Evolutionary conservation across 768 basidiomycete species (phyloP), one percentile per base, ranked within the genome.

Genomic region (Tricholoma furcatifolium): DNA sequence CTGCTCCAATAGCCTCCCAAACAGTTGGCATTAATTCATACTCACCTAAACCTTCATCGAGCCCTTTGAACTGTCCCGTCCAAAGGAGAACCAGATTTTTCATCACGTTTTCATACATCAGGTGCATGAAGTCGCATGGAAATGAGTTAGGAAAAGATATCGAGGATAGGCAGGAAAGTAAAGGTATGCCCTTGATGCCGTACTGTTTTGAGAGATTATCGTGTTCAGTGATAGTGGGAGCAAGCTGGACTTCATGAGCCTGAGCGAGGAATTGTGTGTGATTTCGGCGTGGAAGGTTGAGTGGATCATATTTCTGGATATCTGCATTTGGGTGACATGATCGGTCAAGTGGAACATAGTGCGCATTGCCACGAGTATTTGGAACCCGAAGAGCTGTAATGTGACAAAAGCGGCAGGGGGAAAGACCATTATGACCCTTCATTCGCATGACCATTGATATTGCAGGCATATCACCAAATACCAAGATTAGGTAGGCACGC

Each of bases 41-140:
- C 2, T 59, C 49, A 2, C 62, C 70, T 3, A 10, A 30, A 0
- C 69, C 69, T 4, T 59, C 36, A 36, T 74, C 68, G 1, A 73
- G 57, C 0, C 59, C 69, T 48, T 77, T 77, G 62, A 67, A 78
- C 2, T 63, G 48, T 0, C 74, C 74, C 1, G 66, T 73, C 72
- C 73, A 78, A 1, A 74, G 60, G 1, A 56, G 34, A 14, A 78
- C 57, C 5, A 79, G 65, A 40, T 70, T 74, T 17, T 60, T 60
- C 24, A 74, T 47, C 2, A 74, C 40, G 50, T 78, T 78, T 52
- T 78, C 74, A 10, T 23, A 60, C 14, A 79, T 57, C 0, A 75
- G 64, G 43, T 81, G 78, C 73, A 80, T 79, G 62, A 78, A 76
- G 36, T 80, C 78, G 53, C 67, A 70, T 0, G 76, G 78, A 30